Percentiles rank a stretch among this genome's conserved stretches.
phyloP scores from a whole-genome alignment of 257 asterid genomes.

The Oldenlandia corymbosa region DNA sequence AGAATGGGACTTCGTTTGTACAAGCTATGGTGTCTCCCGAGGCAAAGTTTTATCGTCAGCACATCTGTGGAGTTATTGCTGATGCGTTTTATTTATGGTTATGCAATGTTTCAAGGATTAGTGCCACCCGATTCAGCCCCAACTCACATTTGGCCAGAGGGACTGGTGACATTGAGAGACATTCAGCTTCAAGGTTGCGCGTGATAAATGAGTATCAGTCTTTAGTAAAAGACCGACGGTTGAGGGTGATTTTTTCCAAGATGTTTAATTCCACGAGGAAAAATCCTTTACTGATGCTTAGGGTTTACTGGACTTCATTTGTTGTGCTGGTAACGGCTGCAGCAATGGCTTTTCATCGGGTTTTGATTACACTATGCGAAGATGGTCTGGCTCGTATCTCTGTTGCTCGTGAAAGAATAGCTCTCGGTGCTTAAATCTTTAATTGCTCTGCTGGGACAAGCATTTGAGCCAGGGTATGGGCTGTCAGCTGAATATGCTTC shows the following conservation, averaged over 20 bases:
- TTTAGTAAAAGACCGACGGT: conserved; percentile 68
- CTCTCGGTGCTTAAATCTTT: conserved; percentile 27
- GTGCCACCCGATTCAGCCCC: conserved; percentile 28
- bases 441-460: background rate
- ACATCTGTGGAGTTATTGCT: conserved; percentile 49
- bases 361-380: conserved; percentile 39
- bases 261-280: conserved; percentile 55
- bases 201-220: conserved; percentile 29
- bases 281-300: conserved; percentile 52
- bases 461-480: background rate
- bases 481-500: conserved; percentile 3
- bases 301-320: conserved; percentile 55
- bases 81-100: conserved; percentile 61
- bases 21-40: conserved; percentile 60
- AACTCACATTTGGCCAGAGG: conserved; percentile 17
- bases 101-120: conserved; percentile 29
- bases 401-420: conserved; percentile 37
- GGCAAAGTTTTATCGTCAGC: conserved; percentile 57
- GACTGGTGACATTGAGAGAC: conserved; percentile 20
- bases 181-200: conserved; percentile 22
- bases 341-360: conserved; percentile 56
- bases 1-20: conserved; percentile 81
- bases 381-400: conserved; percentile 38
- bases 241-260: conserved; percentile 62
- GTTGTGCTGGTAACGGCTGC: conserved; percentile 47